Evolutionary conservation across 805 yeast genomes (phyloP).

Genomic region (Kodamaea nitidulidarum): DNA sequence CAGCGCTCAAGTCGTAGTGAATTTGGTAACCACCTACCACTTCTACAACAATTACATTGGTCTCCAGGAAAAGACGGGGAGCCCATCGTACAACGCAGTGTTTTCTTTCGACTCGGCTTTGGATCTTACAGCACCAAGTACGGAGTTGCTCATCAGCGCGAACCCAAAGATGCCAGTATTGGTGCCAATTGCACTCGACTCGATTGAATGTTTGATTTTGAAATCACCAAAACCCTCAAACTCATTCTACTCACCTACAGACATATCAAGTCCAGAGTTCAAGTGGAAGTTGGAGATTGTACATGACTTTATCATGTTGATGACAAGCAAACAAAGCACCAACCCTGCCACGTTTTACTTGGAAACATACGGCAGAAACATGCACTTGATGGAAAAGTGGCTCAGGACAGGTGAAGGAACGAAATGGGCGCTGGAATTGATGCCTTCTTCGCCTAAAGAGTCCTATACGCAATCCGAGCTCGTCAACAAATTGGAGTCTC

Average conservation of each 20-base stretch:
- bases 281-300: constrained; percentile 33
- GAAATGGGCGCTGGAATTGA: constrained; percentile 15
- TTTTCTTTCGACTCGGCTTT: constrained; percentile 35
- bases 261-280: constrained; percentile 16
- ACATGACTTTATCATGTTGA: constrained; percentile 24
- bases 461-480: constrained; percentile 23
- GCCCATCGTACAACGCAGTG: constrained; percentile 24
- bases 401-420: constrained; percentile 8
- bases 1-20: constrained; percentile 11
- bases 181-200: constrained; percentile 32
- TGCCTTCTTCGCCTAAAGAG: constrained; percentile 16
- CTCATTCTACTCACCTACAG: constrained; percentile 15
- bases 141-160: constrained; percentile 28
- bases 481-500: constrained; percentile 15
- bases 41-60: constrained; percentile 30
- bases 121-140: constrained; percentile 32
- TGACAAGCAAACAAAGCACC: constrained; percentile 9
- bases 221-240: constrained; percentile 21
- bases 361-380: constrained; percentile 25
- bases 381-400: constrained; percentile 26
- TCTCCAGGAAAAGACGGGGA: constrained; percentile 14
- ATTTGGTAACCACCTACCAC: constrained; percentile 30
- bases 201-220: constrained; percentile 28
- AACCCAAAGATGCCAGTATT: constrained; percentile 27
- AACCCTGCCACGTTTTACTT: constrained; percentile 17